phyloP scores from a whole-genome alignment of 2,329 filamentous ascomycete genomes.

The Fusarium penzigii region DNA sequence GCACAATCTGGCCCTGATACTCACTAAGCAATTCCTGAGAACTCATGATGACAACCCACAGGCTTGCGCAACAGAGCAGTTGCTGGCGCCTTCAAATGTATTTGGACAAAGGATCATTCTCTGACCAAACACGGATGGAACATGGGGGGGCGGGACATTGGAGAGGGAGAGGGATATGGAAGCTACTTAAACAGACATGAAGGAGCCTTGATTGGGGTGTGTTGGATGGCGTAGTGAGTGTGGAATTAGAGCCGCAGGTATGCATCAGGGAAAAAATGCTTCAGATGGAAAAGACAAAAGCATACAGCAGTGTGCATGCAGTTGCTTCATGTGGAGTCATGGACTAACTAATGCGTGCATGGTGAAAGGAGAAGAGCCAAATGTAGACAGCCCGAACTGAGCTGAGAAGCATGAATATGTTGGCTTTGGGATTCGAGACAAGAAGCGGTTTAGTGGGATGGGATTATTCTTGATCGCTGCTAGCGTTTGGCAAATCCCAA shows the following conservation, averaged over 20 bases:
- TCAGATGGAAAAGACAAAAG: too few species aligned
- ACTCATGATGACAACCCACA: slow-evolving; percentile 20
- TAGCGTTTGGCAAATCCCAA: too few species aligned
- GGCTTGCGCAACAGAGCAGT: slow-evolving; percentile 13
- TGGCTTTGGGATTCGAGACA: not conserved
- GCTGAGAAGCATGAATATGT: not conserved
- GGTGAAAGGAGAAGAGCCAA: too few species aligned
- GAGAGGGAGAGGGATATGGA: not conserved
- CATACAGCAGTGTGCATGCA: too few species aligned
- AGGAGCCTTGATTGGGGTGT: not conserved
- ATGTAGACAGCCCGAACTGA: too few species aligned
- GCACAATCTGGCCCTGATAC: slow-evolving; percentile 48
- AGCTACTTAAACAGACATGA: not conserved
- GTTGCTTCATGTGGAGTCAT: too few species aligned
- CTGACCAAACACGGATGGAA: not conserved
- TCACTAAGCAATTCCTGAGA: slow-evolving; percentile 36
- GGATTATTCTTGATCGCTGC: too few species aligned
- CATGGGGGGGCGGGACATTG: not conserved
- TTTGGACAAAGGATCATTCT: slow-evolving; percentile 6
- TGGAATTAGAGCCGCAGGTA: not conserved
- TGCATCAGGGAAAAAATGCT: not conserved
- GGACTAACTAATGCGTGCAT: too few species aligned
- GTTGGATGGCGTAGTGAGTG: not conserved
- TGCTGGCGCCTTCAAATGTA: slow-evolving; percentile 10
- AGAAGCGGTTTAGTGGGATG: too few species aligned